phyloP scores from a whole-genome alignment of 2,329 filamentous ascomycete species.

The Escovopsis sp. region DNA sequence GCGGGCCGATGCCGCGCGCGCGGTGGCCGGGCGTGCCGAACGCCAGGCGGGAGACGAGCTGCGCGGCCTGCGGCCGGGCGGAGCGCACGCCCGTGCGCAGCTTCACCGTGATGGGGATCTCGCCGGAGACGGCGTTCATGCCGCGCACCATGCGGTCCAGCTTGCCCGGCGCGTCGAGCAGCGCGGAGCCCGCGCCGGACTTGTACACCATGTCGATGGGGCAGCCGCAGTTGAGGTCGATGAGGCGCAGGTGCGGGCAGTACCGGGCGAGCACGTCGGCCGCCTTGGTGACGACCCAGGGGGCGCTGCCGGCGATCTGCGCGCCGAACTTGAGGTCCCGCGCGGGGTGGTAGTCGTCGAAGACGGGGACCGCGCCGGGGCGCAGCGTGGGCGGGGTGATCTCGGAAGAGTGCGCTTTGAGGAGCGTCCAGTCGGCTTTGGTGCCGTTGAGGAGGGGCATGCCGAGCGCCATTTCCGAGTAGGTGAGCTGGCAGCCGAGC shows the following conservation, averaged over 20 bases:
- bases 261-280: slow-evolving; percentile 65
- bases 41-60: slow-evolving; percentile 67
- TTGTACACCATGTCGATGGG: slow-evolving; percentile 91
- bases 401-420: slow-evolving; percentile 85
- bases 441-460: slow-evolving; percentile 78
- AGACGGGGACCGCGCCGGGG: slow-evolving; percentile 33
- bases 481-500: slow-evolving; percentile 81
- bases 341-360: slow-evolving; percentile 65
- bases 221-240: slow-evolving; percentile 94
- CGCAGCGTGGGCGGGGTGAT: slow-evolving; percentile 53
- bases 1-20: slow-evolving; percentile 53
- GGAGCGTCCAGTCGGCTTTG: slow-evolving; percentile 84
- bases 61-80: slow-evolving; percentile 61
- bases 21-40: slow-evolving; percentile 62
- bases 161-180: slow-evolving; percentile 78
- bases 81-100: slow-evolving; percentile 83
- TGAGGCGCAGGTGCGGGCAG: slow-evolving; percentile 70
- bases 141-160: slow-evolving; percentile 88
- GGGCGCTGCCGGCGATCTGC: slow-evolving; percentile 85
- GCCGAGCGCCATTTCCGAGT: slow-evolving; percentile 96
- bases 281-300: slow-evolving; percentile 78
- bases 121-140: slow-evolving; percentile 86
- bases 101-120: slow-evolving; percentile 87
- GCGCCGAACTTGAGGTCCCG: slow-evolving; percentile 80
- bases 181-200: slow-evolving; percentile 73